Evolutionary conservation across 768 basidiomycete species (phyloP).

Genomic region (Hydnum rufescens): DNA sequence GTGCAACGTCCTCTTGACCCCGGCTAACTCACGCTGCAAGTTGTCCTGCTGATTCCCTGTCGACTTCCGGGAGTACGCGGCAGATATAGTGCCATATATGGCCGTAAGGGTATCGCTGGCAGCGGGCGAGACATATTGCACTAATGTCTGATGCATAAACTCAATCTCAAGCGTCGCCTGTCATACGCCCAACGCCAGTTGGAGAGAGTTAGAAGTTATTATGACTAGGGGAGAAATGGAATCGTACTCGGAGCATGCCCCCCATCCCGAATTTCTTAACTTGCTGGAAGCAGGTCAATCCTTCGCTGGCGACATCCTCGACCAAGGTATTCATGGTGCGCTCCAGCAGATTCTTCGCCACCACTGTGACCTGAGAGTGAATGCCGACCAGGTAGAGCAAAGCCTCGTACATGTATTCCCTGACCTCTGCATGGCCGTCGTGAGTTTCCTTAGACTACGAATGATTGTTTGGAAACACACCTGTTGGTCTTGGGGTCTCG

Average conservation of each 20-base stretch:
- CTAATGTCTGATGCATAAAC: slow-evolving; percentile 92
- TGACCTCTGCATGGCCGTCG: slow-evolving; percentile 41
- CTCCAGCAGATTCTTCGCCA: slow-evolving; percentile 60
- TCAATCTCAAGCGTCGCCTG: slow-evolving; percentile 98
- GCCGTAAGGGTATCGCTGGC: slow-evolving; percentile 77
- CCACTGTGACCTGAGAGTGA: slow-evolving; percentile 73
- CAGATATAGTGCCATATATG: slow-evolving; percentile 85
- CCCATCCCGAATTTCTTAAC: slow-evolving; percentile 92
- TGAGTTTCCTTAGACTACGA: not conserved
- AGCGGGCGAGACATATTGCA: slow-evolving; percentile 61
- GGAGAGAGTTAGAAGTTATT: not conserved
- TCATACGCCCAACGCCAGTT: not conserved
- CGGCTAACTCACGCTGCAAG: slow-evolving; percentile 70
- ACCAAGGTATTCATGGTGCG: slow-evolving; percentile 67
- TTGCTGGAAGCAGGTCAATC: slow-evolving; percentile 69
- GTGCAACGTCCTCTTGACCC: slow-evolving; percentile 74
- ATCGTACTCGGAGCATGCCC: slow-evolving; percentile 82
- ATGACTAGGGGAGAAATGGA: not conserved
- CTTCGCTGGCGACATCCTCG: slow-evolving; percentile 64
- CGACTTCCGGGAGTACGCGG: slow-evolving; percentile 69
- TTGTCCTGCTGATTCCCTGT: slow-evolving; percentile 50
- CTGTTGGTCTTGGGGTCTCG: slow-evolving; percentile 79
- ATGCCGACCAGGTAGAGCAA: slow-evolving; percentile 77
- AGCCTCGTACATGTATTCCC: slow-evolving; percentile 81
- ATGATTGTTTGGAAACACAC: slow-evolving; percentile 22